phyloP scores from a whole-genome alignment of 352 stramenopile genomes.

The Peronosclerospora sorghi region DNA sequence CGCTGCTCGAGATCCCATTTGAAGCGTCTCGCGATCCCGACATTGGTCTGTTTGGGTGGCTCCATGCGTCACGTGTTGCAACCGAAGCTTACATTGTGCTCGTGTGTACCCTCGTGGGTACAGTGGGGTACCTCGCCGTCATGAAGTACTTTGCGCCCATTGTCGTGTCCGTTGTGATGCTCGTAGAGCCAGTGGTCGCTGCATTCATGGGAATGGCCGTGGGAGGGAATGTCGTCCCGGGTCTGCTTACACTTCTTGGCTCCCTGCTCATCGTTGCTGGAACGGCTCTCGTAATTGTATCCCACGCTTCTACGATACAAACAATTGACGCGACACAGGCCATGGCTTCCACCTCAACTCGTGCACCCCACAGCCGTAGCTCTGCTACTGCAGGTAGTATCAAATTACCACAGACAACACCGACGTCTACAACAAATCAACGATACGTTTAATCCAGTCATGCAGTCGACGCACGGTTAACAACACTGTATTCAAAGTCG shows the following conservation, averaged over 20 bases:
- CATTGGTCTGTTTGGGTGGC: conserved; percentile 81
- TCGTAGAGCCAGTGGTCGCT: conserved; percentile 80
- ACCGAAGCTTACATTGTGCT: conserved; percentile 79
- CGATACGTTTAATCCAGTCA: conserved; percentile 15
- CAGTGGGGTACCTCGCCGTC: conserved; percentile 75
- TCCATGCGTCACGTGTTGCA: conserved; percentile 46
- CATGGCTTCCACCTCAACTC: conserved; percentile 39
- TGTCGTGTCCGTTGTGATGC: conserved; percentile 81
- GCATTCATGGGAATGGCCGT: conserved; percentile 61
- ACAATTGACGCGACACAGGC: conserved; percentile 76
- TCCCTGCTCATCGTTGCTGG: conserved; percentile 58
- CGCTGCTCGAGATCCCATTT: conserved; percentile 45
- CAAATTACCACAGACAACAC: conserved; percentile 10
- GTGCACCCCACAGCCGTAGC: conserved; percentile 31
- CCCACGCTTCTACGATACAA: conserved; percentile 64
- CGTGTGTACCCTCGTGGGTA: conserved; percentile 79
- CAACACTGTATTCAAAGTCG: too few relatives aligned
- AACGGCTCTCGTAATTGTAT: conserved; percentile 60
- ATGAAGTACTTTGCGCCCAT: conserved; percentile 90
- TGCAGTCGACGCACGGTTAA: neutral
- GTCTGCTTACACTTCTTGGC: conserved; percentile 50
- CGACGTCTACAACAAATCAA: conserved; percentile 9
- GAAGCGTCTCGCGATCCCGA: conserved; percentile 57
- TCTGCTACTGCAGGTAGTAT: conserved; percentile 13
- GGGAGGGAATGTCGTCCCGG: conserved; percentile 68